Conservation (phyloP, 306 rosid species). For the Acacia crassicarpa region DNA sequence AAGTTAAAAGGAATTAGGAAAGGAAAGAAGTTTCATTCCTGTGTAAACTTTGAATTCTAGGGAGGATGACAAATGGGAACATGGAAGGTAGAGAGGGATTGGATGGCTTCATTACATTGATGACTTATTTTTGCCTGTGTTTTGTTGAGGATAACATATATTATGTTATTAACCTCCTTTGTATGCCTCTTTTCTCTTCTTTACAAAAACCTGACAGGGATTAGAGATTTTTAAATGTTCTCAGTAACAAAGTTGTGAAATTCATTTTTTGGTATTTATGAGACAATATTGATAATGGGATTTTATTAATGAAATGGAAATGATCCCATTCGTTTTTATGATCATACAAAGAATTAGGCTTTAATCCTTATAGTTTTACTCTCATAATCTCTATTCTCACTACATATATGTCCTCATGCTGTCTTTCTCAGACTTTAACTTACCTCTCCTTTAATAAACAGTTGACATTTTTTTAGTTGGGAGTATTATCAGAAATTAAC, state of each 20-base stretch:
- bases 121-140: background rate
- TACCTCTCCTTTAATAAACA: background rate
- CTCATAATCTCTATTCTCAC: background rate
- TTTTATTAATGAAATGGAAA: background rate
- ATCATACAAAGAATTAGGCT: background rate
- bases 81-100: constrained; percentile 20
- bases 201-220: background rate
- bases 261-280: background rate
- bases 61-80: constrained; percentile 5
- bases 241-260: background rate
- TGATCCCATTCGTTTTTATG: background rate
- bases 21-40: background rate
- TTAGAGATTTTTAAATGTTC: background rate
- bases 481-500: background rate
- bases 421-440: background rate
- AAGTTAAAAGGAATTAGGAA: background rate
- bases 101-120: background rate
- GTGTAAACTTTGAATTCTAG: constrained; percentile 8
- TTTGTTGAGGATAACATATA: background rate
- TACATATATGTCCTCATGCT: background rate
- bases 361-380: background rate
- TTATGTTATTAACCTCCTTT: background rate
- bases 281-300: background rate
- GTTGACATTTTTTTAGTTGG: background rate
- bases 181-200: background rate